These are phyloP conservation scores for Lachnellula occidentalis DNA, from an alignment of 2,329 filamentous ascomycete species.

Conservation along the genomic window DNA sequence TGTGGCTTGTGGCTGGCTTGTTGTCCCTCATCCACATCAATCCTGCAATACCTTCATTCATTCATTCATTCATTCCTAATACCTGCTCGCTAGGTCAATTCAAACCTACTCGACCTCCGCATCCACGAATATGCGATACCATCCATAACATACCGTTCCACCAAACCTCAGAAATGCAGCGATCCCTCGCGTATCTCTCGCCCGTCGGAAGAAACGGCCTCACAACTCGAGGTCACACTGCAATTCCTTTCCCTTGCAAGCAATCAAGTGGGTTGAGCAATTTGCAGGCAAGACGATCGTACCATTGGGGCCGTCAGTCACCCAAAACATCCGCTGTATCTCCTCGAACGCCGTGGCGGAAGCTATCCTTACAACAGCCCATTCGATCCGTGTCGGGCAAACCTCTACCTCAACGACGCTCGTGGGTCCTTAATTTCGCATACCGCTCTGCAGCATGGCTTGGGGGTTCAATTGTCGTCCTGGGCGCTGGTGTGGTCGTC, in stretches of 20 bases:
- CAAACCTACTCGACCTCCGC: not conserved
- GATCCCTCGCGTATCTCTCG: slow-evolving; percentile 15
- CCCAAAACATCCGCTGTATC: not conserved
- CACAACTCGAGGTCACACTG: slow-evolving; percentile 2
- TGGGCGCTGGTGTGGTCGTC: slow-evolving; percentile 63
- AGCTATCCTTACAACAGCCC: slow-evolving; percentile 10
- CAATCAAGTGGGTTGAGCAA: not conserved
- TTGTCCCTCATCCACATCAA: no score
- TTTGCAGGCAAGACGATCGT: slow-evolving; percentile 1
- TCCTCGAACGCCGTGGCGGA: slow-evolving; percentile 10
- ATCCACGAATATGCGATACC: not conserved
- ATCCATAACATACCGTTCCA: slow-evolving; percentile 18
- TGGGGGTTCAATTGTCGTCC: slow-evolving; percentile 69
- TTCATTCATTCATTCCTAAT: not conserved
- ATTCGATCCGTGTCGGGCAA: slow-evolving; percentile 42
- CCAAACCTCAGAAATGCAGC: slow-evolving; percentile 4
- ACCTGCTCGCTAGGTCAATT: not conserved
- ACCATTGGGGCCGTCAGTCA: slow-evolving; percentile 2
- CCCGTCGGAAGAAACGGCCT: slow-evolving; percentile 9
- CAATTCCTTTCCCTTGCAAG: not conserved
- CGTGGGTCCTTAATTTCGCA: slow-evolving; percentile 49
- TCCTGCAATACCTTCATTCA: not conserved
- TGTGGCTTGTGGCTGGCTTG: no score
- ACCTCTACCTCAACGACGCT: slow-evolving; percentile 45
- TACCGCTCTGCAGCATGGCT: slow-evolving; percentile 66